phyloP scores from a whole-genome alignment of 805 yeast species.

The Candida patagonica region DNA sequence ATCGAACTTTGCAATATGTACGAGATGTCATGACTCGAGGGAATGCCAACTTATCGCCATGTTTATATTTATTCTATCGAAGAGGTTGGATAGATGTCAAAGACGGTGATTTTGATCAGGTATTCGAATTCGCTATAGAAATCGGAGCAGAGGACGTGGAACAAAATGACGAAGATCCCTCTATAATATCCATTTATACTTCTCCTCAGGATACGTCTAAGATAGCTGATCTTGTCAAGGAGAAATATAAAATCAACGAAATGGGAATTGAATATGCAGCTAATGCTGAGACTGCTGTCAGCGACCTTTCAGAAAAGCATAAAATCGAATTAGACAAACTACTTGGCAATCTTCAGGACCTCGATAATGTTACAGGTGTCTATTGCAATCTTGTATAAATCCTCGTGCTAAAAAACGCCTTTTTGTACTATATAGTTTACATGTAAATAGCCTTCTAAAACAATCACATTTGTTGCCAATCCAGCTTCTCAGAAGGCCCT shows the following conservation, averaged over 20 bases:
- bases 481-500: no score
- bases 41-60: slow-evolving; percentile 66
- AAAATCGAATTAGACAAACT: slow-evolving; percentile 48
- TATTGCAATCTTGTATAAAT: slow-evolving; percentile 34
- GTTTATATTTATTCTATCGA: slow-evolving; percentile 65
- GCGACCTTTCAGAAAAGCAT: slow-evolving; percentile 33
- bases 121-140: slow-evolving; percentile 69
- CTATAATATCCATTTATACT: slow-evolving; percentile 38
- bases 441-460: no score
- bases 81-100: slow-evolving; percentile 60
- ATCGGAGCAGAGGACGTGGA: slow-evolving; percentile 56
- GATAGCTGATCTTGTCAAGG: slow-evolving; percentile 50
- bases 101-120: slow-evolving; percentile 42
- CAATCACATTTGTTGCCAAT: no score
- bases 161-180: slow-evolving; percentile 30
- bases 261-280: slow-evolving; percentile 63
- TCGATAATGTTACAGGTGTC: slow-evolving; percentile 78
- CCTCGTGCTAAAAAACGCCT: background rate
- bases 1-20: slow-evolving; percentile 67
- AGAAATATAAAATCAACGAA: slow-evolving; percentile 51
- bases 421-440: background rate
- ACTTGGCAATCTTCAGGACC: slow-evolving; percentile 51
- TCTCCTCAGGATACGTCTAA: slow-evolving; percentile 54
- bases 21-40: slow-evolving; percentile 65
- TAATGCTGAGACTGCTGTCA: slow-evolving; percentile 41